Percentiles rank a stretch among this genome's conserved stretches.
These are phyloP conservation scores for Scleroderma bovista DNA, from an alignment of 768 basidiomycete species.

Conservation along the genomic window DNA sequence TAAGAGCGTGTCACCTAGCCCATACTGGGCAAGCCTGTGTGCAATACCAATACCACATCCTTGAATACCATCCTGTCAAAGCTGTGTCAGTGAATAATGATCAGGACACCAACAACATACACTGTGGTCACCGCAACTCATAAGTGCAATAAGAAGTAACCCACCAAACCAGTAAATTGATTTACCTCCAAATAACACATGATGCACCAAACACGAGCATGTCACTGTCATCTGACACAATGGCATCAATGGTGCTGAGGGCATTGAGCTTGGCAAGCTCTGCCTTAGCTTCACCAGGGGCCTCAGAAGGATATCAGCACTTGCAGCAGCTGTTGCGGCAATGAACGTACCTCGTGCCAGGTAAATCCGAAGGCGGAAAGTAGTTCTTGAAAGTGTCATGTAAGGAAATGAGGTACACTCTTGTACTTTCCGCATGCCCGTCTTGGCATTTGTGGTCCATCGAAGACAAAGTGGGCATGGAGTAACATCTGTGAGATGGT, in stretches of 20 bases:
- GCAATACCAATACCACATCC: too few relatives aligned
- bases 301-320: neutral
- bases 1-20: too few relatives aligned
- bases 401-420: slow-evolving; percentile 26
- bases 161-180: neutral
- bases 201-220: slow-evolving; percentile 1
- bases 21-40: too few relatives aligned
- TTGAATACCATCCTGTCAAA: too few relatives aligned
- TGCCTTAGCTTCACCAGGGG: slow-evolving; percentile 1
- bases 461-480: slow-evolving; percentile 39
- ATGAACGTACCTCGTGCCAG: slow-evolving; percentile 16
- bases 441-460: slow-evolving; percentile 40
- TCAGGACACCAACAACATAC: neutral
- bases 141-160: neutral
- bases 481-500: neutral
- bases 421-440: slow-evolving; percentile 34
- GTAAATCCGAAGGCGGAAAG: slow-evolving; percentile 23
- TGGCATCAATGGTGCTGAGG: neutral
- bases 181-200: slow-evolving; percentile 1
- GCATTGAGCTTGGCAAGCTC: neutral
- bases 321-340: neutral
- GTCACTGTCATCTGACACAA: slow-evolving; percentile 1
- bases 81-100: too few relatives aligned
- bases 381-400: slow-evolving; percentile 1
- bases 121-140: slow-evolving; percentile 3